phyloP scores from a whole-genome alignment of 1,284 basidiomycete genomes.

The Puccinia horiana region DNA sequence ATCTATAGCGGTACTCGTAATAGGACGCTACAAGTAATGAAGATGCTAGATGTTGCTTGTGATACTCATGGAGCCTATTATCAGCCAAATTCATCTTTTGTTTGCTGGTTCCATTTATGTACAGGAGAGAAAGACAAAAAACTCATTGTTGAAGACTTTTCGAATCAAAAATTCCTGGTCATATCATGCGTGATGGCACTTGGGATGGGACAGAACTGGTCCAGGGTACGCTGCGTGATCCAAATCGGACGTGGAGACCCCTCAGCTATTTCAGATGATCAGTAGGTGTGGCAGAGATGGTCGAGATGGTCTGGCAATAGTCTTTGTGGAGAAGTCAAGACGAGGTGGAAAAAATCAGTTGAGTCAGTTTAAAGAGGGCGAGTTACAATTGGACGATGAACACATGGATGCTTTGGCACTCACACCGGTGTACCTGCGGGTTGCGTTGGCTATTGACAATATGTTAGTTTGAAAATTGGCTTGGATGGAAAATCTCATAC shows the following conservation, averaged over 20 bases:
- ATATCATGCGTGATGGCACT: not conserved
- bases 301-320: not conserved
- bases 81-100: not conserved
- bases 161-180: not conserved
- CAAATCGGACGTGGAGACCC: not conserved
- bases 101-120: not conserved
- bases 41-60: not conserved
- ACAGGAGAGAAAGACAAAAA: not conserved
- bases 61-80: not conserved
- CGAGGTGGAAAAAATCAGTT: not conserved
- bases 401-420: not conserved
- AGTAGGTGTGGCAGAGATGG: too few species aligned
- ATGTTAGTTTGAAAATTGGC: not conserved
- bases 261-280: constrained; percentile 16
- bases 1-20: not conserved
- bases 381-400: not conserved
- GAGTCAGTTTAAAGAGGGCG: not conserved
- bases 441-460: not conserved
- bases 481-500: too few species aligned
- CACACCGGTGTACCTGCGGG: not conserved
- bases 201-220: not conserved
- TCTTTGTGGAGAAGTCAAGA: not conserved
- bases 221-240: not conserved
- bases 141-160: not conserved
- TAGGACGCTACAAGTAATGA: not conserved